Evolutionary conservation across 805 yeast genomes (phyloP), one percentile per base, ranked within the genome.

Genomic region (Candida maesae): DNA sequence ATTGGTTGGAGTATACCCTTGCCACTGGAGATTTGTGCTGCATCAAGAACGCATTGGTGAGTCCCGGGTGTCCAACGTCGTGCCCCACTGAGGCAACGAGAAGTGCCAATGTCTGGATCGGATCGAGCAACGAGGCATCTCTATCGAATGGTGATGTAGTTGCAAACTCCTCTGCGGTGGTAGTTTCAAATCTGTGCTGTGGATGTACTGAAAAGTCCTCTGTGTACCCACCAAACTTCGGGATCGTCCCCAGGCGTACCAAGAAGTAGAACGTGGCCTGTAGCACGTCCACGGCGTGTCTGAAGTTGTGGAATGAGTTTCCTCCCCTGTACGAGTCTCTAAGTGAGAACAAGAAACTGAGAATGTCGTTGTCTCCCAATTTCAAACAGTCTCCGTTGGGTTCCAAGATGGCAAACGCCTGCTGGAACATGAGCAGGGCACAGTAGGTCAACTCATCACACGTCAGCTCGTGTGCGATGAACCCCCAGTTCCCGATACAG

Each of bases 11-110:
- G 64, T 77, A 90, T 13, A 76, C 53, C 40, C 63, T 59, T 3
- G 91, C 76, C 18, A 88, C 70, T 10, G 88, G 87, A 0, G 93
- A 73, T 8, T 71, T 59, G 51, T 77, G 59, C 44, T 74, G 68
- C 18, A 69, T 65, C 59, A 91, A 65, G 49, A 88, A 79, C 27
- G 78, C 76, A 60, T 88, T 87, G 12, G 95, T 88, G n/a, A 89
- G 78, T 2, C 98, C 99, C 1, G 98, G 98, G 62, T 93, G 99
- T 17, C 96, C 95, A 24, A 86, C 79, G 61, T 93, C 99, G 65
- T 93, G 99, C 38, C 98, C 98, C 32, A 90, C 65, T 1, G 96
- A 93, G 0, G 96, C 85, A 11, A 90, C 67, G 25, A 86, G 71
- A 20, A 88, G 63, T 2, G 84, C 76, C 35, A 84, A 64, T 2